phyloP scores from a whole-genome alignment of 306 rosid species.

The Cucumis melo region DNA sequence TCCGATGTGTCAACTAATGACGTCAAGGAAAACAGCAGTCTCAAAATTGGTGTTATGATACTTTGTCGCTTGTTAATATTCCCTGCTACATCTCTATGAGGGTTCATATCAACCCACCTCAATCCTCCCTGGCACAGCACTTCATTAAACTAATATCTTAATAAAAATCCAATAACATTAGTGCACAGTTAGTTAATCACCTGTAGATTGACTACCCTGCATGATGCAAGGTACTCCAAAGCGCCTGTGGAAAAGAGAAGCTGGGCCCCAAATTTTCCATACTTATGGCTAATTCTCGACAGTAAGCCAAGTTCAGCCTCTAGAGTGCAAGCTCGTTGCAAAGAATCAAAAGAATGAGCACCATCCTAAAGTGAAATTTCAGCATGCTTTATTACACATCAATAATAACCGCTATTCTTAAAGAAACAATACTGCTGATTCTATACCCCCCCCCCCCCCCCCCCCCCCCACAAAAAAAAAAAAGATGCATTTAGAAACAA shows the following conservation, averaged over 20 bases:
- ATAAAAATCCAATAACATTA: not conserved
- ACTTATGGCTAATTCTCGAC: constrained; percentile 67
- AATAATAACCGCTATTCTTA: not conserved
- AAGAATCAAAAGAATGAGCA: constrained; percentile 48
- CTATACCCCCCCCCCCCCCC: not conserved
- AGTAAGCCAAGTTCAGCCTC: constrained; percentile 85
- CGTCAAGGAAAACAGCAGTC: constrained; percentile 72
- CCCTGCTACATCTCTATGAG: constrained; percentile 41
- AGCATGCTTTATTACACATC: not conserved
- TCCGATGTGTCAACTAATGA: constrained; percentile 77
- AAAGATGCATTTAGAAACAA: not conserved
- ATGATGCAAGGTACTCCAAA: constrained; percentile 70
- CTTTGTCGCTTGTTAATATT: constrained; percentile 60
- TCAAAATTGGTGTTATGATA: constrained; percentile 57
- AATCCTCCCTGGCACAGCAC: constrained; percentile 49
- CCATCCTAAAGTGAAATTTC: constrained; percentile 48
- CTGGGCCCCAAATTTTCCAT: constrained; percentile 90
- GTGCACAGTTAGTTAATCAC: constrained; percentile 18
- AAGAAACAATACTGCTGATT: not conserved
- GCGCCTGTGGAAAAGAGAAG: constrained; percentile 72
- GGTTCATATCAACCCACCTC: constrained; percentile 51
- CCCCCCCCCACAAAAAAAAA: too few species aligned
- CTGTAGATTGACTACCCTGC: constrained; percentile 54
- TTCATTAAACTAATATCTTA: not conserved
- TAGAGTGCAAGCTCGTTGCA: constrained; percentile 79